Base-by-base conservation (phyloP, 2,329 filamentous ascomycete species). In the Neonectria magnoliae region DNA sequence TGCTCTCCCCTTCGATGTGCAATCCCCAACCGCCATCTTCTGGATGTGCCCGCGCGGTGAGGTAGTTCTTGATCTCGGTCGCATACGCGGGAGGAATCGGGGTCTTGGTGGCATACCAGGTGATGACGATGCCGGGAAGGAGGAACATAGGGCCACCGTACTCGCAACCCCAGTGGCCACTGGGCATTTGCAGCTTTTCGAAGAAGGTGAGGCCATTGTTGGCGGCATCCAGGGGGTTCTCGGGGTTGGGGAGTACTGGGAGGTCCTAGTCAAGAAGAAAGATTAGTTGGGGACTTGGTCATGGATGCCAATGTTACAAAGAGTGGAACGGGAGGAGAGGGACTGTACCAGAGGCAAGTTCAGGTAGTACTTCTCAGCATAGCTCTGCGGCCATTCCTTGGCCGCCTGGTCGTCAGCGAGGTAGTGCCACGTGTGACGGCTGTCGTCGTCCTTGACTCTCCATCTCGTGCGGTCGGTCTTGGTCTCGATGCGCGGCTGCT, bases 131-230 rank as follows among this genome's bases (percentile, higher is more conserved):
- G 48, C 95, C 93, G 0, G 95, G 93, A 1, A 98, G 84, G 42
- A 98, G 87, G 76, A 99, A 99, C 93, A 98, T 95, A 4, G 96
- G 96, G 0, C 96, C 96, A 59, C 96, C 96, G 81, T 99, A 99
- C 78, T 99, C 96, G 81, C 95, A 98, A 5, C 86, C 96, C 96
- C 96, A 99, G 76, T 98, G 93, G 5, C 96, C 96, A 1, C 93
- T 91, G 14, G 91, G 89, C 1, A 98, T 85, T 78, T 99, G 96
- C 25, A 98, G 87, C 68, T 95, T 88, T 62, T 94, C 92, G 82
- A 97, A 97, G 83, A 97, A 98, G 4, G 87, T 83, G 58, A 98
- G 85, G 41, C 91, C 94, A 81, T 99, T 99, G 64, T 86, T 84
- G 3, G 93, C 93, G 5, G 93, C 85, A 69, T 96, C 88, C 61